Conservation (phyloP, 495 filamentous ascomycete genomes). For the Penicillium silybi region DNA sequence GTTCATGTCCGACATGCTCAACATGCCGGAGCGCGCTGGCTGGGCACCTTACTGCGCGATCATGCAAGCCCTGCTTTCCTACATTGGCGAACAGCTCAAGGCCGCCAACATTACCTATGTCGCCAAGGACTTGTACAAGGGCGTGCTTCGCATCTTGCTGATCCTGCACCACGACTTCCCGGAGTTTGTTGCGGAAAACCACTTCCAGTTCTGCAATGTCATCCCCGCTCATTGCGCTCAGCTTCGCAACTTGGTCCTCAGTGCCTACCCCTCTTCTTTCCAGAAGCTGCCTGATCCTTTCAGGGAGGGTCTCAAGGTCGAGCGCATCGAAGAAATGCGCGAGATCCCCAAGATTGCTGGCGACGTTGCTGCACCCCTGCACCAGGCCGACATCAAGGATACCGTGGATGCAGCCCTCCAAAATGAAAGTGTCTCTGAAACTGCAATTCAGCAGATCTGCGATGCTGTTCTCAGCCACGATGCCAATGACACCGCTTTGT, state of each 20-base stretch:
- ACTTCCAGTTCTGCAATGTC: slow-evolving; percentile 77
- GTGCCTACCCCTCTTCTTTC: slow-evolving; percentile 73
- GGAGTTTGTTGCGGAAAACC: slow-evolving; percentile 84
- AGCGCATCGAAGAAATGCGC: slow-evolving; percentile 72
- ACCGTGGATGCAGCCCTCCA: slow-evolving; percentile 64
- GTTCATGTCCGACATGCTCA: slow-evolving; percentile 78
- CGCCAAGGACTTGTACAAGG: slow-evolving; percentile 80
- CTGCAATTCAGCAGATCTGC: slow-evolving; percentile 66
- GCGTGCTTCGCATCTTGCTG: slow-evolving; percentile 73
- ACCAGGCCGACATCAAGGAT: slow-evolving; percentile 60
- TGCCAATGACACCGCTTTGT: slow-evolving; percentile 54
- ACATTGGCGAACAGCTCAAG: slow-evolving; percentile 78
- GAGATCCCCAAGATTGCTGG: slow-evolving; percentile 59
- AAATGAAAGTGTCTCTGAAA: slow-evolving; percentile 54
- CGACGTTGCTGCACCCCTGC: slow-evolving; percentile 56
- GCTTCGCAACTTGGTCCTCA: slow-evolving; percentile 82
- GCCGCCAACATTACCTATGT: slow-evolving; percentile 61
- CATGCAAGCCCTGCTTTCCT: slow-evolving; percentile 67
- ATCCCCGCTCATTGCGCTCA: slow-evolving; percentile 85
- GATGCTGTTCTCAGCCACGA: slow-evolving; percentile 58
- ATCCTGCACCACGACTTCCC: slow-evolving; percentile 92
- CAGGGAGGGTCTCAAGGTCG: slow-evolving; percentile 71
- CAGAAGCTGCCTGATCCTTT: slow-evolving; percentile 80
- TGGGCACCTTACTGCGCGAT: slow-evolving; percentile 74
- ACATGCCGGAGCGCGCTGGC: slow-evolving; percentile 62